A percentile compares a stretch with the other conserved stretches of the same genome.
Evolutionary conservation across 768 basidiomycete genomes (phyloP).

Genomic region (Gelatoporia subvermispora): DNA sequence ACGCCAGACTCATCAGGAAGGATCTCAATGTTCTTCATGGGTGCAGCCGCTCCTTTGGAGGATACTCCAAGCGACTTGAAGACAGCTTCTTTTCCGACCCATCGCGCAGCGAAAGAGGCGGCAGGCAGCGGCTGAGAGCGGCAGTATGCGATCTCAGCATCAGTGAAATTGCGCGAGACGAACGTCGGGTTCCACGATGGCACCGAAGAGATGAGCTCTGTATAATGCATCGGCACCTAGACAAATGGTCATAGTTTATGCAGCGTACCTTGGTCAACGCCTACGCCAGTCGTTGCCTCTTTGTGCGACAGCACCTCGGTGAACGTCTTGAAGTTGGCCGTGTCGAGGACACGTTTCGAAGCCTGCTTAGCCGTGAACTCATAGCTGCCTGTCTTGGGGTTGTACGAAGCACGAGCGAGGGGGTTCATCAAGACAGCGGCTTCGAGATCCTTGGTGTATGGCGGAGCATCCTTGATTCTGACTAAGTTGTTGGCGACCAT

Average conservation of each 20-base stretch:
- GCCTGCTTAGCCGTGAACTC: constrained; percentile 67
- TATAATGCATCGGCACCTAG: neutral
- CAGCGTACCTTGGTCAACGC: constrained; percentile 75
- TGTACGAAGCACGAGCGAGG: constrained; percentile 76
- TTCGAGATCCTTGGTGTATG: constrained; percentile 85
- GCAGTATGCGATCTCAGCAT: constrained; percentile 84
- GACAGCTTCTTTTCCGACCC: constrained; percentile 95
- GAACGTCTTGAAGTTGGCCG: constrained; percentile 64
- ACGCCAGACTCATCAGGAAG: constrained; percentile 73
- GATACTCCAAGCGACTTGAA: constrained; percentile 93
- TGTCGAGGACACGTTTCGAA: constrained; percentile 46
- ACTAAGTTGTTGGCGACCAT: constrained; percentile 92
- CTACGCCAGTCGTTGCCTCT: constrained; percentile 66
- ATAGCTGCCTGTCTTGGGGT: constrained; percentile 83
- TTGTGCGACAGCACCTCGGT: constrained; percentile 45
- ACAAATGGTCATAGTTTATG: constrained; percentile 3
- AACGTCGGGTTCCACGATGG: constrained; percentile 88
- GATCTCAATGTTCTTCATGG: constrained; percentile 98
- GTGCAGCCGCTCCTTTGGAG: constrained; percentile 87
- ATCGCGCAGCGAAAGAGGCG: constrained; percentile 93
- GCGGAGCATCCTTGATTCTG: constrained; percentile 90
- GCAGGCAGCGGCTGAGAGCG: constrained; percentile 75
- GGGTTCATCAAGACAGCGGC: constrained; percentile 86
- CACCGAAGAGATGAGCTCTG: constrained; percentile 89
- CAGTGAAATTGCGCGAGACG: constrained; percentile 89